Evolutionary conservation across 257 asterid genomes (phyloP), one percentile per base, ranked within the genome.

Genomic region (Fraxinus anomala): DNA sequence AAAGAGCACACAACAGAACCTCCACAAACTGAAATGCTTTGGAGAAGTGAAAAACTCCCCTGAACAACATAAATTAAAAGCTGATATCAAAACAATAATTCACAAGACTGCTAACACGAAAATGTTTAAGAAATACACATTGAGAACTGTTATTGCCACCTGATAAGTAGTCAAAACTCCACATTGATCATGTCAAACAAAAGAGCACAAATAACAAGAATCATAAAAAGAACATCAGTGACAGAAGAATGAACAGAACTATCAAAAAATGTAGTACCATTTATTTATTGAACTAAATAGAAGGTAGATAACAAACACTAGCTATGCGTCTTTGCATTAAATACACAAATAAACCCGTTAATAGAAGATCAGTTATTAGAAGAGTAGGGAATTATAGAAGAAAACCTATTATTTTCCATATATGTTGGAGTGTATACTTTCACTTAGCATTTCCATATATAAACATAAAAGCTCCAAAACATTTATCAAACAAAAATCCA

Each of bases 21-120:
- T 77, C 77, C 79, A 72, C 10, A n/a, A 83, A 72, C 34, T 47
- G 59, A 76, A 82, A 68, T 3, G 77, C 61, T 65, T 61, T 81
- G 40, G 73, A 85, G 73, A 31, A 77, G 67, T 65, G 80, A 68
- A 76, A 76, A 6, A 44, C 69, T 12, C 76, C 77, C 85, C 89
- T 85, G 78, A 61, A 76, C 63, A 79, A 47, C 31, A 33, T 19
- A 82, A n/a, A 79, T 42, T 30, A 73, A 72, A 77, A 72, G 13
- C 44, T 36, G 74, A 54, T n/a, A 24, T 71, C 26, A 10, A 68
- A 23, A 54, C 24, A 54, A 19, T 7, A 54, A 54, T 54, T 19
- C 65, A 54, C 8, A 54, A 19, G 24, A 21, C 65, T 7, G n/a
- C 65, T 54, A 14, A 54, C 21, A 19, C 65, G n/a, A 4, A 4